Evolutionary conservation across 345 rosid genomes (phyloP).

Genomic region (Psidium guajava): DNA sequence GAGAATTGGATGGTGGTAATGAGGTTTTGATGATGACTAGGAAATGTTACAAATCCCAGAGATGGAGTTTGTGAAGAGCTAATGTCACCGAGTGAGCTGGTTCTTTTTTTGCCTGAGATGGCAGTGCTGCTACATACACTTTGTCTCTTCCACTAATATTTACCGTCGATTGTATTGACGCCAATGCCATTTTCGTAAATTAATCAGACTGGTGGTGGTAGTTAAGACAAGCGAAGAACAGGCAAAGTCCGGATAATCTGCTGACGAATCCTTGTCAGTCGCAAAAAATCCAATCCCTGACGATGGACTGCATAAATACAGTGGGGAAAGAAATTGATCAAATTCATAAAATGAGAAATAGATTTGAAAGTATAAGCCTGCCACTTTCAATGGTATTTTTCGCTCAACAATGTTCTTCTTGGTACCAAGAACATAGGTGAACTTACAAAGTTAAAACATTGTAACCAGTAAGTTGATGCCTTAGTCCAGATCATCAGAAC

Average conservation of each 20-base stretch:
- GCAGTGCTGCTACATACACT: conserved; percentile 48
- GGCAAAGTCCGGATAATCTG: not conserved
- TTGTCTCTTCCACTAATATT: conserved; percentile 21
- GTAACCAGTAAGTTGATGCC: not conserved
- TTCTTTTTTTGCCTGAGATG: conserved; percentile 41
- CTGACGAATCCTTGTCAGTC: not conserved
- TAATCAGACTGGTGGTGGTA: not conserved
- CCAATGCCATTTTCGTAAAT: conserved; percentile 6
- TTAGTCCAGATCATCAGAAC: not conserved
- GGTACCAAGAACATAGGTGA: not conserved
- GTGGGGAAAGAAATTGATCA: not conserved
- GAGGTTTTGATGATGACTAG: conserved; percentile 45
- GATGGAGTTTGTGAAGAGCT: conserved; percentile 41
- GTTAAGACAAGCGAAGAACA: not conserved
- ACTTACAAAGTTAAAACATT: not conserved
- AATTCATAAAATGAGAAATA: not conserved
- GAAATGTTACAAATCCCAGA: conserved; percentile 48
- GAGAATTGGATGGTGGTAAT: conserved; percentile 13
- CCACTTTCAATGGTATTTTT: not conserved
- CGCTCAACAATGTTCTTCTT: not conserved
- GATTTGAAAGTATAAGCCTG: not conserved
- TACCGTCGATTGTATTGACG: conserved; percentile 1
- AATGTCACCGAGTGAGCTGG: conserved; percentile 44
- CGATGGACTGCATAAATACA: not conserved
- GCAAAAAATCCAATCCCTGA: not conserved